Base-by-base conservation (phyloP, 2,329 filamentous ascomycete genomes). In the Harringtonia lauricola region DNA sequence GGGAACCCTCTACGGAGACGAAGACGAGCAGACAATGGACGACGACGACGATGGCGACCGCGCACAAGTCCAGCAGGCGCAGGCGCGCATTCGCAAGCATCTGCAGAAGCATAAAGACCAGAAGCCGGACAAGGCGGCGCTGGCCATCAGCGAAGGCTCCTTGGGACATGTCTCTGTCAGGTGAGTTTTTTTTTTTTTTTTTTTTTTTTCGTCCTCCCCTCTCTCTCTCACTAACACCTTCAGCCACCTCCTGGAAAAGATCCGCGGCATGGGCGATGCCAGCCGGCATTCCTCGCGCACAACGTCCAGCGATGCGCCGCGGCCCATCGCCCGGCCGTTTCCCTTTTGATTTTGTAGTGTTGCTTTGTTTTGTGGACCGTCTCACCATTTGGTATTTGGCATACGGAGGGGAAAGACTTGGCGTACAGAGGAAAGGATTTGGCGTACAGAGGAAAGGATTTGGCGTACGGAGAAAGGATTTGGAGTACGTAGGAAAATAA, bases 81-180 rank as follows among this genome's bases (percentile, higher is more conserved):
- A 75, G 46, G 61, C 66, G 5, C 61, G 74, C 10, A 81, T 86
- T 37, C 66, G 65, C 17, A 64, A 72, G 39, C 83, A 87, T 55
- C 72, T 80, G 49, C 66, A 66, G 33, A 64, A 73, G 49, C 66
- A 66, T 33, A 64, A 73, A 42, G 82, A 86, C 54, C 72, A 77
- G 34, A 64, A 68, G 41, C 72, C 76, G 46, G 63, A 26, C 24
- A 26, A 26, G 24, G 24, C 6, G 24, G 24, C 24, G 24, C 62
- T 78, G 26, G 74, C 74, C 22, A 60, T 83, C 40, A 67, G 72
- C 41, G 71, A 80, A 52, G 73, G 77, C 51, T 64, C 60, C 41
- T 66, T 68, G 36, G 72, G 74, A 12, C 68, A 73, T 47, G 54
- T 76, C 43, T 71, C 74, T 21, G 70, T 79, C 42, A 70, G 72